These are phyloP conservation scores for Fusarium verrucosum DNA, from an alignment of 2,329 filamentous ascomycete genomes.

Conservation along the genomic window DNA sequence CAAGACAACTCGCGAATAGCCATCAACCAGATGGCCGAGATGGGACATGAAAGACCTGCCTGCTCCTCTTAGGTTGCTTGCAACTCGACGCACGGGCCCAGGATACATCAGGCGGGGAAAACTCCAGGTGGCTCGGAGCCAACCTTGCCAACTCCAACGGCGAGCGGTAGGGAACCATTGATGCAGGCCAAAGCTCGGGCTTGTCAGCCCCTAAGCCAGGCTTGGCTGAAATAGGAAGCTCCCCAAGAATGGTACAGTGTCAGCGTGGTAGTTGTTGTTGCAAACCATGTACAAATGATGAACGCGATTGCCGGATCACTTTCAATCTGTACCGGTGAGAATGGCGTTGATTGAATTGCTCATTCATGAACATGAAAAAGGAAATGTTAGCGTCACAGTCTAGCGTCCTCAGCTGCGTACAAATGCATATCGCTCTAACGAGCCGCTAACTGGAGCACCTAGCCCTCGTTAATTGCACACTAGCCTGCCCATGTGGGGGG, in stretches of 20 bases:
- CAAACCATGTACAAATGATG: slow-evolving; percentile 9
- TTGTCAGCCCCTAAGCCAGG: background rate
- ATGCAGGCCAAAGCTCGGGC: slow-evolving; percentile 20
- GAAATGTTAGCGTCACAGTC: background rate
- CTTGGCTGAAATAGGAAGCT: slow-evolving; percentile 43
- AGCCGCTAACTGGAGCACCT: background rate
- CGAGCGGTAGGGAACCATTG: slow-evolving; percentile 7
- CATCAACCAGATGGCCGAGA: slow-evolving; percentile 42
- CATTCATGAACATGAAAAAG: background rate
- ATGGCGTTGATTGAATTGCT: background rate
- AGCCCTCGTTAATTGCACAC: slow-evolving; percentile 24
- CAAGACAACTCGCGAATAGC: slow-evolving; percentile 41
- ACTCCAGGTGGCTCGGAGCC: slow-evolving; percentile 22
- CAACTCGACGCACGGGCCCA: slow-evolving; percentile 37
- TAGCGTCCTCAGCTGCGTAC: background rate
- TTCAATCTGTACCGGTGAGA: slow-evolving; percentile 9
- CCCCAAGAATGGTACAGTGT: slow-evolving; percentile 38
- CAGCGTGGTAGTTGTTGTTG: slow-evolving; percentile 7
- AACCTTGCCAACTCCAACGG: slow-evolving; percentile 30
- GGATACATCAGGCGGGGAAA: slow-evolving; percentile 39
- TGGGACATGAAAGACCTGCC: slow-evolving; percentile 36
- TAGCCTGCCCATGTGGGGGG: slow-evolving; percentile 23
- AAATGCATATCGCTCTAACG: slow-evolving; percentile 15
- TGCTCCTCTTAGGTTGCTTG: slow-evolving; percentile 14
- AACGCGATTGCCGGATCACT: slow-evolving; percentile 5